phyloP scores from a whole-genome alignment of 1,284 basidiomycete species.

The Trametes polyzona region DNA sequence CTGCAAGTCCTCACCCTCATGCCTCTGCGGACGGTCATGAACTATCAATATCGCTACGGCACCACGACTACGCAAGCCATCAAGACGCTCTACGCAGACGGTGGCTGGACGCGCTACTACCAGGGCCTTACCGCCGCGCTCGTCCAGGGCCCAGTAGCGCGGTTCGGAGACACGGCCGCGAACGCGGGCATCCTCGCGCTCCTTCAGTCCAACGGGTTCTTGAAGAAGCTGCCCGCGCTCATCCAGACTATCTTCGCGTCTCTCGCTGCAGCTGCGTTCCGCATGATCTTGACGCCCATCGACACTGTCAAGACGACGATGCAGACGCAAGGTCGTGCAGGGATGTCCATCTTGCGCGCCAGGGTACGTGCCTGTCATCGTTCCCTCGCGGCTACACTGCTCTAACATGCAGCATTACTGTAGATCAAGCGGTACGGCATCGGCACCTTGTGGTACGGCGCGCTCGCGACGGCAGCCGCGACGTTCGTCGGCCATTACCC shows the following conservation, averaged over 20 bases:
- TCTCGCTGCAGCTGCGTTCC: slow-evolving; percentile 72
- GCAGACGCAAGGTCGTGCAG: slow-evolving; percentile 82
- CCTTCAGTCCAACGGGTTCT: slow-evolving; percentile 68
- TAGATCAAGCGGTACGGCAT: slow-evolving; percentile 78
- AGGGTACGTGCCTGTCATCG: slow-evolving; percentile 50
- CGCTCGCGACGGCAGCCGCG: slow-evolving; percentile 85
- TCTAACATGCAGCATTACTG: not conserved
- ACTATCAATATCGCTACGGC: slow-evolving; percentile 88
- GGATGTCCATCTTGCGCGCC: slow-evolving; percentile 63
- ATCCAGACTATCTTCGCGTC: slow-evolving; percentile 76
- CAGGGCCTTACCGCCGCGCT: slow-evolving; percentile 83
- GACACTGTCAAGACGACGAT: slow-evolving; percentile 93
- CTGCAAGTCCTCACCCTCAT: slow-evolving; percentile 87
- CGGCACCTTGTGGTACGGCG: slow-evolving; percentile 84
- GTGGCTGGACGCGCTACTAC: slow-evolving; percentile 83
- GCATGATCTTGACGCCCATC: slow-evolving; percentile 85
- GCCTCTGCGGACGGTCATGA: slow-evolving; percentile 89
- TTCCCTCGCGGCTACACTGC: not conserved
- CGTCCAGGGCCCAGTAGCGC: slow-evolving; percentile 74
- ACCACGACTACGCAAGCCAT: slow-evolving; percentile 69
- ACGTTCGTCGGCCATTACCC: slow-evolving; percentile 93
- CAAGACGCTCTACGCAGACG: slow-evolving; percentile 72
- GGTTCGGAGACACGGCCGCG: slow-evolving; percentile 90
- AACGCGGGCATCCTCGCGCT: slow-evolving; percentile 82
- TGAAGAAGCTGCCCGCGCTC: slow-evolving; percentile 62